Evolutionary conservation across 306 rosid species (phyloP).

Genomic region (Boehmeria nivea): DNA sequence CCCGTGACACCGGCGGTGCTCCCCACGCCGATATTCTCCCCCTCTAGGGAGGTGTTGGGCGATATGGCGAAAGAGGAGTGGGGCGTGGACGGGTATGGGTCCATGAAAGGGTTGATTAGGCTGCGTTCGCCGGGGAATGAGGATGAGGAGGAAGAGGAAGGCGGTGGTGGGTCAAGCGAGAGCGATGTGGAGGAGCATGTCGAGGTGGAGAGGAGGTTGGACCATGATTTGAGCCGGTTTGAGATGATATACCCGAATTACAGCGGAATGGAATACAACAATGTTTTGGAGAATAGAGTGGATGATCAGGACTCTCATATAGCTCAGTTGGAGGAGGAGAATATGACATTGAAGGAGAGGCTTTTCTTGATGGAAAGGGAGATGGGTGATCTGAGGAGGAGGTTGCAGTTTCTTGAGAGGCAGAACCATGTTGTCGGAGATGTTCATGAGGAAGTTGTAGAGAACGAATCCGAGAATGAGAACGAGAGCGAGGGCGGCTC

Average conservation of each 20-base stretch:
- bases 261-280: slow-evolving; percentile 64
- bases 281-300: slow-evolving; percentile 71
- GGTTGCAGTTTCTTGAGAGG: slow-evolving; percentile 59
- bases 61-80: slow-evolving; percentile 74
- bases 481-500: slow-evolving; percentile 63
- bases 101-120: slow-evolving; percentile 77
- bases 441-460: slow-evolving; percentile 37
- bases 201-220: slow-evolving; percentile 88
- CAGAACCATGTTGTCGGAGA: slow-evolving; percentile 22
- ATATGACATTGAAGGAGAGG: slow-evolving; percentile 82
- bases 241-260: slow-evolving; percentile 87
- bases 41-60: slow-evolving; percentile 53
- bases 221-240: slow-evolving; percentile 86
- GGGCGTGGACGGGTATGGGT: slow-evolving; percentile 81
- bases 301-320: slow-evolving; percentile 95
- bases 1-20: slow-evolving; percentile 87
- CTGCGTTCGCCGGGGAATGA: slow-evolving; percentile 46
- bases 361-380: slow-evolving; percentile 86
- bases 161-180: slow-evolving; percentile 68
- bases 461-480: slow-evolving; percentile 46
- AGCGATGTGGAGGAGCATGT: slow-evolving; percentile 87
- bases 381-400: slow-evolving; percentile 64
- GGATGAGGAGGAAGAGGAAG: slow-evolving; percentile 31
- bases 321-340: slow-evolving; percentile 90
- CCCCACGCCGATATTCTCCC: slow-evolving; percentile 64